Evolutionary conservation across 2,329 filamentous ascomycete species (phyloP).

Genomic region (Colletotrichum aenigma): DNA sequence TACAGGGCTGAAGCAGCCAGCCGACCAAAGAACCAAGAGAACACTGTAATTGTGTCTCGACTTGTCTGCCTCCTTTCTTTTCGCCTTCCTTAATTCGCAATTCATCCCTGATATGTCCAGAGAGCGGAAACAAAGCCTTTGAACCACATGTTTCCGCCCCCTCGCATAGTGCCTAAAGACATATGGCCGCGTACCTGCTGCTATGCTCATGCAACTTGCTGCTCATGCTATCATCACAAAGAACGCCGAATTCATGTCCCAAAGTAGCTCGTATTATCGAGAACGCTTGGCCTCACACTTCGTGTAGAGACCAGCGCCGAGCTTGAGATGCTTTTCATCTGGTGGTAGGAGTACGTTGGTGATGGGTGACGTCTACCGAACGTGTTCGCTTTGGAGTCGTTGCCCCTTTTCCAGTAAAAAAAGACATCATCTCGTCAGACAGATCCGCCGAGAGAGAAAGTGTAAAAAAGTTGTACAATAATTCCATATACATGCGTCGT

Average conservation of each 20-base stretch:
- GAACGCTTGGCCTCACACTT: background rate
- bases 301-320: background rate
- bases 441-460: conserved; percentile 2
- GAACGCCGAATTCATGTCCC: conserved; percentile 28
- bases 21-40: conserved; percentile 16
- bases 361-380: background rate
- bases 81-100: conserved; percentile 8
- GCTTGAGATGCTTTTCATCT: conserved; percentile 4
- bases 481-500: conserved; percentile 41
- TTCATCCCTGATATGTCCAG: conserved; percentile 22
- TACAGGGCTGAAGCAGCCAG: conserved; percentile 11
- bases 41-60: conserved; percentile 9
- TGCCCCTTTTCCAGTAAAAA: background rate
- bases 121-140: conserved; percentile 15
- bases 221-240: conserved; percentile 41
- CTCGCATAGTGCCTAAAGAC: conserved; percentile 9
- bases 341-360: background rate
- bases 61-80: conserved; percentile 14
- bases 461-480: conserved; percentile 38
- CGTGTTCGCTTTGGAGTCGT: background rate
- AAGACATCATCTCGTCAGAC: conserved; percentile 4
- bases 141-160: conserved; percentile 10
- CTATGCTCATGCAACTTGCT: conserved; percentile 35
- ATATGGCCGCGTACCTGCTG: conserved; percentile 17
- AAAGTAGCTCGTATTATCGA: background rate